Evolutionary conservation across 305 asterid species (phyloP), one percentile per base, ranked within the genome.

Genomic region (Plantago rigida): DNA sequence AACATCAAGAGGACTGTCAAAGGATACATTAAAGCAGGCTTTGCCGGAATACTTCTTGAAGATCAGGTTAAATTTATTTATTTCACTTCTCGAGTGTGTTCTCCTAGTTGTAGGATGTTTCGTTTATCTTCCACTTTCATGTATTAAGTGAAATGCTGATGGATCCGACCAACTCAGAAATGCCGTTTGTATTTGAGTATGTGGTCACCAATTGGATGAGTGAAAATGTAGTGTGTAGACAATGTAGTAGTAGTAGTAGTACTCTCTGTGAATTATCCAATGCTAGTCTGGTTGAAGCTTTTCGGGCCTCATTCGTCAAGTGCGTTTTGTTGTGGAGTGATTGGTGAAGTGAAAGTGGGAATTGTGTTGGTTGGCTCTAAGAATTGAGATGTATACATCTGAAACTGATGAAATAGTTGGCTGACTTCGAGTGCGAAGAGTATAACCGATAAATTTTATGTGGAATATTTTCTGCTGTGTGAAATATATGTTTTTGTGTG

Each of bases 21-120:
- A 73, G 96, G 94, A 71, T 90, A 85, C 71, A 84, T 85, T 47
- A 79, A 60, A 65, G 94, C 96, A 56, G 97, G 96, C 50, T 90
- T 85, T 76, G 96, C 94, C 12, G 97, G 97, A 77, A 77, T 90
- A 62, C 77, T 90, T 72, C 93, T 90, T 60, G 97, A 90, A 80
- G 96, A 87, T 74, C 97, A 90, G 96, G 97, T 90, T 71, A 66
- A 22, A 22, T 22, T 22, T 22, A 22, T 0, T 22, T 36, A 36
- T 36, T 5, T 36, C 42, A 36, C 1, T 36, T 36, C 42, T 36
- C 8, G 5, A 36, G 42, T 9, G 9, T 36, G 42, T 36, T 36
- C 42, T 36, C 42, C 42, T 36, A 53, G n/a, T 29, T 51, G 22
- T 62, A 3, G 29, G 10, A 58, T 19, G 13, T 70, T 59, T 56